phyloP scores from a whole-genome alignment of 306 rosid species.

The Cicer cuneatum region DNA sequence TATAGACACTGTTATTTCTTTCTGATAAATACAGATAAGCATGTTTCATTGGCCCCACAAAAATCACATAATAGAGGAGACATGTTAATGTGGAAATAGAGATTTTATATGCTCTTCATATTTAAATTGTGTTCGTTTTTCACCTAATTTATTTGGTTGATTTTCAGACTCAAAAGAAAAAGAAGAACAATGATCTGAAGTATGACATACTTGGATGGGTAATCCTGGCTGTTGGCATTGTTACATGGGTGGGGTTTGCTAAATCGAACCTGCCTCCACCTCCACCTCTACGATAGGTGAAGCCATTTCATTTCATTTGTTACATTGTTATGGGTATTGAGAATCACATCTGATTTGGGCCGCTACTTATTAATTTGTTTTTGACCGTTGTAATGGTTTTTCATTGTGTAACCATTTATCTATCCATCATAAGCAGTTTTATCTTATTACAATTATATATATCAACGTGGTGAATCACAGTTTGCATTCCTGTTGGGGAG shows the following conservation, averaged over 20 bases:
- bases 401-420: conserved; percentile 29
- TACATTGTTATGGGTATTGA: conserved; percentile 39
- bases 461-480: too few species aligned
- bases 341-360: conserved; percentile 39
- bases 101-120: not conserved
- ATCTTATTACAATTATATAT: not conserved
- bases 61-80: not conserved
- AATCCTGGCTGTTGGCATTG: conserved; percentile 69
- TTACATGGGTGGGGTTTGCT: conserved; percentile 71
- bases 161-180: conserved; percentile 57
- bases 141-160: conserved; percentile 18
- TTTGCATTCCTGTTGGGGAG: too few species aligned
- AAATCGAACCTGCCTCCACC: conserved; percentile 59
- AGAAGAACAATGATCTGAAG: conserved; percentile 58
- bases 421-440: conserved; percentile 23
- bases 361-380: conserved; percentile 17
- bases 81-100: not conserved
- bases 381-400: conserved; percentile 34
- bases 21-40: not conserved
- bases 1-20: not conserved
- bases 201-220: conserved; percentile 71
- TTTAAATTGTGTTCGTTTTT: conserved; percentile 1
- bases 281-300: conserved; percentile 53
- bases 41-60: not conserved
- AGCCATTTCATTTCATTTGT: conserved; percentile 43